Evolutionary conservation across 306 rosid genomes (phyloP).

Genomic region (Cicer judaicum): DNA sequence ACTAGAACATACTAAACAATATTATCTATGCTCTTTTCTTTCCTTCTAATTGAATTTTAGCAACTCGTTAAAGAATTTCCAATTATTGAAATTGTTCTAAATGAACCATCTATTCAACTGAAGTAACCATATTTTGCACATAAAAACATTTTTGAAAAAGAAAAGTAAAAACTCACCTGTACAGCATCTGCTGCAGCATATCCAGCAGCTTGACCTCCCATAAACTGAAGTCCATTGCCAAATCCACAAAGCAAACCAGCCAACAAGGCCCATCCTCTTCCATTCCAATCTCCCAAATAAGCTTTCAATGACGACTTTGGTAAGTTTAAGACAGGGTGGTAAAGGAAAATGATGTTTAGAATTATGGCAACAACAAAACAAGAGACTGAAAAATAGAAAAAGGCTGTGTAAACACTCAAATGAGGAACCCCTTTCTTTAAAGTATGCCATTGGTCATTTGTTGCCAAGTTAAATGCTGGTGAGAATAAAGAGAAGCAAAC

Average conservation of each 20-base stretch:
- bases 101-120: no score
- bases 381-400: conserved; percentile 81
- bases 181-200: conserved; percentile 99
- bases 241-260: conserved; percentile 92
- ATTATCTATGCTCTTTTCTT: no score
- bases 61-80: no score
- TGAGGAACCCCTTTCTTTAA: conserved; percentile 74
- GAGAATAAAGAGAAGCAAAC: conserved; percentile 82
- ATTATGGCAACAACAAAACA: conserved; percentile 69
- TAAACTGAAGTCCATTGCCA: conserved; percentile 91
- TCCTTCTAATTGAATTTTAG: no score
- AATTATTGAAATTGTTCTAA: no score
- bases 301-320: conserved; percentile 81
- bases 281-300: conserved; percentile 81
- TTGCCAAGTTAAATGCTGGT: conserved; percentile 92
- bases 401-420: conserved; percentile 78
- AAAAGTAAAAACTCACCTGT: conserved; percentile 59
- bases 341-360: conserved; percentile 75
- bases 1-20: no score
- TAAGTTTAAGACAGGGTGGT: conserved; percentile 69
- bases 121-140: no score
- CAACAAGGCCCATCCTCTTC: conserved; percentile 94
- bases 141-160: no score
- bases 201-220: conserved; percentile 99
- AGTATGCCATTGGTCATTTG: conserved; percentile 91